Evolutionary conservation across 306 rosid genomes (phyloP).

Genomic region (Leucaena leucocephala): DNA sequence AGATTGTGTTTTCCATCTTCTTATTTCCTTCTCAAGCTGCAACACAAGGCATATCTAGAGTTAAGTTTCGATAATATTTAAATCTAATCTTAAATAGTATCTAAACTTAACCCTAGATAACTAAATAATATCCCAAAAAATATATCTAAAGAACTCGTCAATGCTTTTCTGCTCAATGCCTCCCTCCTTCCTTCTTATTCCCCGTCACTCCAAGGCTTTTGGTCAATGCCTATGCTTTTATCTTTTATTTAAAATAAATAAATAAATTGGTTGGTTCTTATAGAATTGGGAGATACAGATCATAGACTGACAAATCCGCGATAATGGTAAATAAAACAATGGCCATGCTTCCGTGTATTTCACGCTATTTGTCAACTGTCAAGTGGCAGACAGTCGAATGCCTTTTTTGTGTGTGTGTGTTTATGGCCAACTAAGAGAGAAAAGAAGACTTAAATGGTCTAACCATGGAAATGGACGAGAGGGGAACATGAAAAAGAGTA

Average conservation of each 20-base stretch:
- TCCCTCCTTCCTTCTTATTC: background rate
- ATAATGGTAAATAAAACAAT: background rate
- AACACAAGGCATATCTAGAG: background rate
- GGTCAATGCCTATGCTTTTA: background rate
- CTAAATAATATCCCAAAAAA: no score
- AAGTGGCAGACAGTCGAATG: background rate
- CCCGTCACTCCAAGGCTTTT: background rate
- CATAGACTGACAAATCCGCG: background rate
- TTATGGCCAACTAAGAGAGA: no score
- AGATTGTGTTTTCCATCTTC: slow-evolving; percentile 44
- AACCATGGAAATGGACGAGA: no score
- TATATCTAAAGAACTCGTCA: no score
- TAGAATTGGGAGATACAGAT: background rate
- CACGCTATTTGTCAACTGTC: background rate
- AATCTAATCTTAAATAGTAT: no score
- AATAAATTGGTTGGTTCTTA: background rate
- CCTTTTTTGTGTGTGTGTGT: no score
- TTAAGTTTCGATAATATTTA: no score
- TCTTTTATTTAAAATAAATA: no score
- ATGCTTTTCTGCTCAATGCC: background rate
- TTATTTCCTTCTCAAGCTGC: background rate
- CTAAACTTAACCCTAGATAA: no score
- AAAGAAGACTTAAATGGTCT: no score
- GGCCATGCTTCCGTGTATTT: background rate
- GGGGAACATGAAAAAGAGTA: no score